Percentiles rank a stretch among this genome's conserved stretches.
phyloP scores from a whole-genome alignment of 495 filamentous ascomycete species.

The Annulohypoxylon bovei region DNA sequence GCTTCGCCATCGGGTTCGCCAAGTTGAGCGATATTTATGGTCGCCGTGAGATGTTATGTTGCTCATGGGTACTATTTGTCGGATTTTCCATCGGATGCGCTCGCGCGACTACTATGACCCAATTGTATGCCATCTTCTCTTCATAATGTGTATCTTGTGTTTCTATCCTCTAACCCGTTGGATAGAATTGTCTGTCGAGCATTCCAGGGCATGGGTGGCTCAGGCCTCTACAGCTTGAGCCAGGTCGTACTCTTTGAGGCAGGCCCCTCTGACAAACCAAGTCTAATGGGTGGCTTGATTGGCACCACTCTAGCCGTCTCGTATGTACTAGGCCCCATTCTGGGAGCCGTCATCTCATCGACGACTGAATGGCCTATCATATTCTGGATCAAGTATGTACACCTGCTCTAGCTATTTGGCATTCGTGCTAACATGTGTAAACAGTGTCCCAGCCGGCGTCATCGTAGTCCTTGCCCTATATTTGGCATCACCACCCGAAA shows the following conservation, averaged over 20 bases:
- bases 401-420: too few relatives aligned
- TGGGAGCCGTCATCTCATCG: constrained; percentile 74
- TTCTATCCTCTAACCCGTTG: not conserved
- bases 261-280: constrained; percentile 58
- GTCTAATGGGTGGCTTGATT: constrained; percentile 55
- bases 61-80: constrained; percentile 63
- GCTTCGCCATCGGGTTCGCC: constrained; percentile 67
- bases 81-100: constrained; percentile 68
- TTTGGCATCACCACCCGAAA: constrained; percentile 56
- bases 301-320: constrained; percentile 57
- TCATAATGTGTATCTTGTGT: not conserved
- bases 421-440: constrained; percentile 11
- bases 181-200: constrained; percentile 66
- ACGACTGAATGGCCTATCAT: constrained; percentile 72
- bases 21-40: constrained; percentile 70
- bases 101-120: constrained; percentile 58
- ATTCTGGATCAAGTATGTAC: constrained; percentile 73
- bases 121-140: constrained; percentile 57
- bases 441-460: constrained; percentile 66
- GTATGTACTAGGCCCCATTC: constrained; percentile 68
- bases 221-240: constrained; percentile 66
- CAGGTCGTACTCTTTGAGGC: constrained; percentile 66
- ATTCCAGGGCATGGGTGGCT: constrained; percentile 70
- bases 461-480: constrained; percentile 66
- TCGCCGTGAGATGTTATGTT: constrained; percentile 58